These are phyloP conservation scores for Herpetospermum pedunculosum DNA, from an alignment of 306 rosid genomes.

Conservation along the genomic window DNA sequence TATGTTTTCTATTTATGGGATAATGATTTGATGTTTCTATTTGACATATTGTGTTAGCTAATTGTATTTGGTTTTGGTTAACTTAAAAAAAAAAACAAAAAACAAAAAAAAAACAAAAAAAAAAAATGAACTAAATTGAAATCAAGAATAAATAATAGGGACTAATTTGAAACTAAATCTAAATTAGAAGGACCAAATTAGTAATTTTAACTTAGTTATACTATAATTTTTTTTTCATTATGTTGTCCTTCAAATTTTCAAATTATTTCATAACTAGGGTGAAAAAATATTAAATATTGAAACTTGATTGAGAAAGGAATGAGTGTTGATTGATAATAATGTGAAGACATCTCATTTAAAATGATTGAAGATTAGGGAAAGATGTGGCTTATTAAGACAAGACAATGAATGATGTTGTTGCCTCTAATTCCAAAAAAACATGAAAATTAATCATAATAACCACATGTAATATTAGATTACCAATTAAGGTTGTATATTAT, in stretches of 20 bases:
- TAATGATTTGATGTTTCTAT: too few relatives aligned
- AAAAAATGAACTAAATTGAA: too few relatives aligned
- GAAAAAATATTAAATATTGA: background rate
- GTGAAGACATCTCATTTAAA: background rate
- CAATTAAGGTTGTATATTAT: constrained; percentile 5
- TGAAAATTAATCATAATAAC: background rate
- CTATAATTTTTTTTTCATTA: background rate
- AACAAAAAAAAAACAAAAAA: too few relatives aligned
- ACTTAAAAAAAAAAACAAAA: too few relatives aligned
- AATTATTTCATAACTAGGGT: background rate
- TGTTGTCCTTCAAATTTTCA: background rate
- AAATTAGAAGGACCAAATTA: background rate
- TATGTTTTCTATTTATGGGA: too few relatives aligned
- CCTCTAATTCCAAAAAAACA: background rate
- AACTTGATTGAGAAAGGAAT: background rate
- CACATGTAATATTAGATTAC: background rate
- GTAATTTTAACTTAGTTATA: background rate
- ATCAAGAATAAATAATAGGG: too few relatives aligned
- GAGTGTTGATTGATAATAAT: background rate
- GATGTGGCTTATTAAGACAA: background rate
- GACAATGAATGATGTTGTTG: background rate
- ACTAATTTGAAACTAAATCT: background rate
- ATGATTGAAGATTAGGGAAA: background rate
- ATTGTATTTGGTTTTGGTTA: too few relatives aligned
- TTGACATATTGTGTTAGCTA: too few relatives aligned